Evolutionary conservation across 805 yeast species (phyloP).

Genomic region (Blastobotrys chiropterorum): DNA sequence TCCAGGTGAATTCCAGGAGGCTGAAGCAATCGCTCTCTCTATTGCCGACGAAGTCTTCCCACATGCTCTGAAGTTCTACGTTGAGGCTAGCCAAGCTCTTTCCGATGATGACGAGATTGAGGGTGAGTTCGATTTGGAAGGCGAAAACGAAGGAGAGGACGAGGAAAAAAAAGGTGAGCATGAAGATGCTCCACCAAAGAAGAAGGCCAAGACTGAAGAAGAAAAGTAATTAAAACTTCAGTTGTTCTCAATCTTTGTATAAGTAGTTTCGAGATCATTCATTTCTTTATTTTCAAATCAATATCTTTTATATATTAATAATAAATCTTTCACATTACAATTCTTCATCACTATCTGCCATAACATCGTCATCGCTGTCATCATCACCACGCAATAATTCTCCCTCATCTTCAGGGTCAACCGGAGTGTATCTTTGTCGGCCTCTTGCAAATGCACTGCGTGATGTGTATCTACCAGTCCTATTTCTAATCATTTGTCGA

Average conservation of each 20-base stretch:
- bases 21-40: constrained; percentile 69
- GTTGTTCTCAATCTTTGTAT: not conserved
- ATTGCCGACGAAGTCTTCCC: constrained; percentile 79
- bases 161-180: constrained; percentile 16
- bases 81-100: constrained; percentile 51
- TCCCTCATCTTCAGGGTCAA: constrained; percentile 30
- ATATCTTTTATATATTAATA: too few species aligned
- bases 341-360: not conserved
- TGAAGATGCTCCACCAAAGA: constrained; percentile 18
- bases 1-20: constrained; percentile 70
- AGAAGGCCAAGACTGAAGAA: constrained; percentile 13
- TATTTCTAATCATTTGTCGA: not conserved
- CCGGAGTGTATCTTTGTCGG: constrained; percentile 22
- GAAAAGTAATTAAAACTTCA: not conserved
- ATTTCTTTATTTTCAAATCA: not conserved
- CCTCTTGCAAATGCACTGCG: constrained; percentile 18
- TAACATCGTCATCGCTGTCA: not conserved
- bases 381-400: constrained; percentile 28
- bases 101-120: constrained; percentile 14
- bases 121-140: constrained; percentile 17
- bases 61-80: constrained; percentile 74
- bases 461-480: constrained; percentile 16
- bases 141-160: constrained; percentile 14
- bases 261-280: not conserved
- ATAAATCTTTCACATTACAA: not conserved